A percentile compares a stretch with the other conserved stretches of the same genome.
phyloP scores from a whole-genome alignment of 148 eudicot genomes.

The Arbutus unedo region DNA sequence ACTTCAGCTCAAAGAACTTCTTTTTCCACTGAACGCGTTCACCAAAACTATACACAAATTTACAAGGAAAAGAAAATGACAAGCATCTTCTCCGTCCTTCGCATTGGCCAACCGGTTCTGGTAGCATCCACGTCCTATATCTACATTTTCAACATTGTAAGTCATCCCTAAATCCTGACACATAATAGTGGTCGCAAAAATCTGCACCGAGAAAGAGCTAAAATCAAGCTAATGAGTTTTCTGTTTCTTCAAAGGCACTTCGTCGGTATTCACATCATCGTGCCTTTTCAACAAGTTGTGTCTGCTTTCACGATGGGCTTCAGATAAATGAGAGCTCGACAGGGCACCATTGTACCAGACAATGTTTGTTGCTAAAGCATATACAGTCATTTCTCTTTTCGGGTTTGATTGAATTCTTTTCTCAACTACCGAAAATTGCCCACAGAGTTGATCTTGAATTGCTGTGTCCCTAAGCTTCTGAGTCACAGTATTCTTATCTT shows the following conservation, averaged over 20 bases:
- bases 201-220: background rate
- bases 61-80: background rate
- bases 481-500: slow-evolving; percentile 30
- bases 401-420: slow-evolving; percentile 26
- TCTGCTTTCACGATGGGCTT: slow-evolving; percentile 2
- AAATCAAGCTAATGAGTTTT: slow-evolving; percentile 5
- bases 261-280: slow-evolving; percentile 1
- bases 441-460: slow-evolving; percentile 32
- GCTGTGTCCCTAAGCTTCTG: slow-evolving; percentile 40
- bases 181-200: background rate
- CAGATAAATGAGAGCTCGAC: slow-evolving; percentile 7
- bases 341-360: slow-evolving; percentile 18
- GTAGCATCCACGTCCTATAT: background rate
- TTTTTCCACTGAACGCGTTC: background rate
- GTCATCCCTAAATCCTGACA: background rate
- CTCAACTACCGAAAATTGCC: slow-evolving; percentile 38
- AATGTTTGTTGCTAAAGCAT: slow-evolving; percentile 41
- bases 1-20: background rate
- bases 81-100: background rate
- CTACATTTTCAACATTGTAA: background rate
- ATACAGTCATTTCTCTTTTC: slow-evolving; percentile 26
- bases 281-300: slow-evolving; percentile 11
- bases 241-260: slow-evolving; percentile 21
- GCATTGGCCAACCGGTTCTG: background rate
- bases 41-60: background rate